Evolutionary conservation across 78 protist species (phyloP), one percentile per base, ranked within the genome.

Genomic region (Polysphondylium violaceum): DNA sequence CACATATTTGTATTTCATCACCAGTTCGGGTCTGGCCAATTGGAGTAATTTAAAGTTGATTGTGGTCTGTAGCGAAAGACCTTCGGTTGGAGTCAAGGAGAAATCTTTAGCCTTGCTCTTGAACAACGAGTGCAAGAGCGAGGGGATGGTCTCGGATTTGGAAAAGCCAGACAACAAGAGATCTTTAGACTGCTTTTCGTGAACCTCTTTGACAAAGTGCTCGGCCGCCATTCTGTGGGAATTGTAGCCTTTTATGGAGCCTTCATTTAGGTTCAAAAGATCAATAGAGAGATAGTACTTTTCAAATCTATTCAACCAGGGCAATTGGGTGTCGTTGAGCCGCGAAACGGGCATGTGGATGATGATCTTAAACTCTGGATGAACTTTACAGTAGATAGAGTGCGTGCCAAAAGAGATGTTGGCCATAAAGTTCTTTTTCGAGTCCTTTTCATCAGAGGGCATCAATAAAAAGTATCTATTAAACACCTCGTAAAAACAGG

Each of bases 401-500:
- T 81, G 89, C 2, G 51, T 72, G 11, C 89, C 89, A 41, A 65
- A 72, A 3, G 64, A 38, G 6, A 81, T 64, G 31, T 47, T 69
- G 2, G 89, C 74, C 43, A 81, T 1, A 35, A 81, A 81, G 23
- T 35, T 14, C 2, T 44, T 65, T 7, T 36, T n/a, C 4, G 21
- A 40, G 1, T 50, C 60, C 3, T 50, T 56, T 1, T 31, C 31
- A 33, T 4, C 6, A 6, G 12, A 16, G 38, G 5, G 56, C 35
- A 65, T 14, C 1, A 27, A 16, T 4, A 25, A 11, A 29, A 81
- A 81, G 27, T 81, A 81, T n/a, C 59, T n/a, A 29, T 81, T 81
- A 60, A 81, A 65, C 9, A 81, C 89, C 1, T 81, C 89, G 33
- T 81, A 81, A 56, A 81, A 81, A 41, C 89, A 81, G 16, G 89